Evolutionary conservation across 2,329 filamentous ascomycete species (phyloP).

Genomic region (Zymoseptoria passerinii): DNA sequence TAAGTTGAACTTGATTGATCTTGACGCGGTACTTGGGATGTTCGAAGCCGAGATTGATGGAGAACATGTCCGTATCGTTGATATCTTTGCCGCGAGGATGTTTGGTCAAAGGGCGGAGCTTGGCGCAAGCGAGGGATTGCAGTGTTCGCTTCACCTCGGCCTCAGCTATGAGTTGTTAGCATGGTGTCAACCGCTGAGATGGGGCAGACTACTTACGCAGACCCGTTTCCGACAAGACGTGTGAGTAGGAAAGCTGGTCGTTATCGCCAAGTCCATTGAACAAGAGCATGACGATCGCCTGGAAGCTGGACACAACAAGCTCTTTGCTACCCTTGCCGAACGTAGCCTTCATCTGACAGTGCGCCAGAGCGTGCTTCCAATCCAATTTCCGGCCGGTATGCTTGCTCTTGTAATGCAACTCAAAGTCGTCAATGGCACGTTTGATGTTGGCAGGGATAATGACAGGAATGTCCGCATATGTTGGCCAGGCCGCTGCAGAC

Average conservation of each 20-base stretch:
- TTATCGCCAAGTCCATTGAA: constrained; percentile 67
- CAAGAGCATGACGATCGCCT: constrained; percentile 79
- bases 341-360: constrained; percentile 73
- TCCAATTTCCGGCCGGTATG: constrained; percentile 78
- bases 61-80: constrained; percentile 69
- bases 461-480: constrained; percentile 70
- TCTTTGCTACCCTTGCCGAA: constrained; percentile 81
- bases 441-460: constrained; percentile 69
- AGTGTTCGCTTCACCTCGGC: constrained; percentile 79
- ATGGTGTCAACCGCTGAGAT: constrained; percentile 10
- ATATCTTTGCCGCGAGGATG: constrained; percentile 74
- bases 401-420: constrained; percentile 77
- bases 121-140: constrained; percentile 89
- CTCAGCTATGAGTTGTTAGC: constrained; percentile 44
- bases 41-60: constrained; percentile 66
- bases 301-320: constrained; percentile 81
- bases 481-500: constrained; percentile 87
- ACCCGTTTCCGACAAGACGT: constrained; percentile 66
- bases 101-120: constrained; percentile 75
- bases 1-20: constrained; percentile 97
- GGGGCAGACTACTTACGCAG: constrained; percentile 48
- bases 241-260: constrained; percentile 62
- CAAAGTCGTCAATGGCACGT: constrained; percentile 70
- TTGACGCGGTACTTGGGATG: constrained; percentile 86
- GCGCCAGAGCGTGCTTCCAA: constrained; percentile 90